Evolutionary conservation across 345 rosid genomes (phyloP).

Genomic region (Eucalyptus cloeziana): DNA sequence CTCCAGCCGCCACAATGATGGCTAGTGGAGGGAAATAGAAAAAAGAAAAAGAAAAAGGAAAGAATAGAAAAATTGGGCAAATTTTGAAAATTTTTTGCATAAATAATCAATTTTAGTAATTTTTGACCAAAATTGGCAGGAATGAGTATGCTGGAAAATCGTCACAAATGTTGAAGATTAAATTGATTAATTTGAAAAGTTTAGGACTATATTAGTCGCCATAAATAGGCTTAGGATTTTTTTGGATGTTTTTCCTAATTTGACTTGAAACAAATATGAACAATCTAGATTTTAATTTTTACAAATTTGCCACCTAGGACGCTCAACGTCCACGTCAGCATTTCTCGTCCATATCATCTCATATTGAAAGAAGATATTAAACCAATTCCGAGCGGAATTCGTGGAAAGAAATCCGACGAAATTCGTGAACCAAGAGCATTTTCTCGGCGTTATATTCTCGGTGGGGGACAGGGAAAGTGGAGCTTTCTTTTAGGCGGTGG

Average conservation of each 20-base stretch:
- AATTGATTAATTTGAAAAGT: not conserved
- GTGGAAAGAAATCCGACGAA: not conserved
- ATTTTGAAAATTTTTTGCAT: not conserved
- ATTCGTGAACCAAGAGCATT: not conserved
- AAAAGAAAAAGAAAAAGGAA: not conserved
- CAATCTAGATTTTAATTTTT: no score
- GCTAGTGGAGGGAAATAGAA: not conserved
- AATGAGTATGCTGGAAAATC: not conserved
- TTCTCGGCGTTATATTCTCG: not conserved
- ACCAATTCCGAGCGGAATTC: not conserved
- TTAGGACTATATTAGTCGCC: not conserved
- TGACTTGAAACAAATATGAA: not conserved
- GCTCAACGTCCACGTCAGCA: not conserved
- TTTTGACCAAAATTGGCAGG: rapidly evolving
- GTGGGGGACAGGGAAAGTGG: not conserved
- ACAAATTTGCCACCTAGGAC: not conserved
- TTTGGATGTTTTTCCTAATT: not conserved
- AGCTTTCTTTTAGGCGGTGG: not conserved
- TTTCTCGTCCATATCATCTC: not conserved
- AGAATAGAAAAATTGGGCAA: not conserved
- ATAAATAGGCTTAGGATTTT: no score
- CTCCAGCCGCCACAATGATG: not conserved
- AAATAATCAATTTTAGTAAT: not conserved
- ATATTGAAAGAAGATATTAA: not conserved
- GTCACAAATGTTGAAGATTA: not conserved